Conservation (phyloP, 768 basidiomycete genomes). For the Leccinellum albellum region DNA sequence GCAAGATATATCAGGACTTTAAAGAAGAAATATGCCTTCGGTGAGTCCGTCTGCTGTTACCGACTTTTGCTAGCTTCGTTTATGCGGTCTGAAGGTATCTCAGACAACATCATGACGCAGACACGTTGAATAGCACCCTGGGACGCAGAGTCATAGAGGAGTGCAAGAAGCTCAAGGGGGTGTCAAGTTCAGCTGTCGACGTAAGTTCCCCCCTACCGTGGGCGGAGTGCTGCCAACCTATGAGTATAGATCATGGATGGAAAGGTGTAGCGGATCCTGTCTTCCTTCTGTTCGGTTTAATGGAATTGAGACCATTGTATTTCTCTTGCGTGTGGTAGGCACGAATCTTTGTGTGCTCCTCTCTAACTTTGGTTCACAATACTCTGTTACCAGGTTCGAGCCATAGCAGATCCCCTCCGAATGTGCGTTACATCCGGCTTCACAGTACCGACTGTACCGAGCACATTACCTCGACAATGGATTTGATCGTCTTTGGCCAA, state of each 20-base stretch:
- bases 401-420: not conserved
- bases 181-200: conserved; percentile 33
- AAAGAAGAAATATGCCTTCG: conserved; percentile 72
- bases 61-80: not conserved
- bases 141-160: conserved; percentile 56
- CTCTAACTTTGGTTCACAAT: not conserved
- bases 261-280: conserved; percentile 14
- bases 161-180: conserved; percentile 60
- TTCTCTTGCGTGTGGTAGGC: not conserved
- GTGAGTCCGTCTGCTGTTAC: conserved; percentile 28
- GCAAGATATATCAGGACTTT: conserved; percentile 74
- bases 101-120: conserved; percentile 51
- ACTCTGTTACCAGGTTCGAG: not conserved
- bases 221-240: not conserved
- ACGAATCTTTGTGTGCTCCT: not conserved
- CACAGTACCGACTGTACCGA: not conserved
- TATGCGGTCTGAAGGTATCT: conserved; percentile 48
- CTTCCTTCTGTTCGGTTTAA: not conserved
- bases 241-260: conserved; percentile 17
- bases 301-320: not conserved
- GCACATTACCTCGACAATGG: not conserved
- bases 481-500: not conserved
- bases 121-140: conserved; percentile 45
- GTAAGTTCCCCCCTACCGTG: conserved; percentile 6
- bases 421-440: not conserved